Evolutionary conservation across 208 protist species (phyloP).

Genomic region (Tritrichomonas foetus): DNA sequence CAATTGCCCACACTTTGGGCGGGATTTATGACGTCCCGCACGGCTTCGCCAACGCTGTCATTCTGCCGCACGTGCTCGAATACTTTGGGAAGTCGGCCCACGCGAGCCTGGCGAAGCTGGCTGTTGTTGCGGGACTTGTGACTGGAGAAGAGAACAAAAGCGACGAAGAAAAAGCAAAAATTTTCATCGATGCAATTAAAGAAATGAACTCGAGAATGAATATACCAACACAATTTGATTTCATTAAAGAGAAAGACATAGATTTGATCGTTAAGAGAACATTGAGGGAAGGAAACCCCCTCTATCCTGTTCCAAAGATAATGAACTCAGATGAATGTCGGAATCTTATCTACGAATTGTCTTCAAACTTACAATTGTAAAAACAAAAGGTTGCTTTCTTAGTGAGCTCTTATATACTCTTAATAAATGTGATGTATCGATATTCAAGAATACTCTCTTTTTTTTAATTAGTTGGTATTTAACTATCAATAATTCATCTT

Average conservation of each 20-base stretch:
- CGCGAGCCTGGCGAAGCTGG: background rate
- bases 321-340: background rate
- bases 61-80: conserved; percentile 37
- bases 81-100: background rate
- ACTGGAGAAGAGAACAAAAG: background rate
- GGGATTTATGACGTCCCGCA: conserved; percentile 48
- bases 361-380: too few relatives aligned
- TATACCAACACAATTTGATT: background rate
- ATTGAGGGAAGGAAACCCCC: background rate
- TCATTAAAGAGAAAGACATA: background rate
- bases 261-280: background rate
- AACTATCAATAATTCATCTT: too few relatives aligned
- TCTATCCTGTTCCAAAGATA: background rate
- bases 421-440: too few relatives aligned
- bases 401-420: too few relatives aligned
- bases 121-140: background rate
- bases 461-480: too few relatives aligned
- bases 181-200: background rate
- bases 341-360: too few relatives aligned
- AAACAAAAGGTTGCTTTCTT: too few relatives aligned
- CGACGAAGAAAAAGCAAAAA: background rate
- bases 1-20: conserved; percentile 44
- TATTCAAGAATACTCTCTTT: too few relatives aligned
- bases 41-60: conserved; percentile 52
- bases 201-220: background rate